Base-by-base conservation (phyloP, 352 stramenopile genomes). In the Phytophthora idaei region DNA sequence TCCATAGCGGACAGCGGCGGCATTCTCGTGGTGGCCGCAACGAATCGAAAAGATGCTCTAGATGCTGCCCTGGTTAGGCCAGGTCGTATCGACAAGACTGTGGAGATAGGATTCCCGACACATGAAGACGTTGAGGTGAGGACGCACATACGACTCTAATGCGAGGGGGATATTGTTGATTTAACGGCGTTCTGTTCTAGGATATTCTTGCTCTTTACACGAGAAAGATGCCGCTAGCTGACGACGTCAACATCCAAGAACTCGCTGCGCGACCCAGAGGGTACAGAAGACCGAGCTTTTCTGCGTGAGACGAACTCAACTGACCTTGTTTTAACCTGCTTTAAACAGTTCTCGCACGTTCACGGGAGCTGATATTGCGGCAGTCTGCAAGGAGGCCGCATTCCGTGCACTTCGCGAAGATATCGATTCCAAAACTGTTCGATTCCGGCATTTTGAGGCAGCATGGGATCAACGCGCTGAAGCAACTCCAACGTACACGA, bases 321-420 rank as follows among this genome's bases (percentile, higher is more conserved):
- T 73, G 42, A 59, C 55, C 34, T 47, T 37, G 2, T 27, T 48
- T 50, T 12, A 57, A 39, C 45, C 59, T 70, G 29, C 44, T 51
- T 12, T 34, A 39, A 14, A n/a, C 54, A 85, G 77, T 14, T 64
- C 49, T 50, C 62, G 69, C 25, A 46, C 48, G 0, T 82, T 92
- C 49, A 89, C 86, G 0, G 86, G 86, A 17, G 87, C 84, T 15
- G 84, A 92, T 8, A 60, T 94, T 21, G 74, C 78, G 11, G 83
- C 81, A 31, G 67, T 93, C 28, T 94, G 87, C 70, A 93, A 93
- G 31, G 84, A 92, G 63, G 84, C 87, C n/a, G 87, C 84, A 3
- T 87, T 94, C 39, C 80, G 77, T n/a, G 78, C 87, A 15, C 77
- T 94, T 62, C 87, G 87, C 12, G 76, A 92, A 63, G 61, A 87